phyloP scores from a whole-genome alignment of 2,329 filamentous ascomycete genomes.

The Hypoxylon sp. region DNA sequence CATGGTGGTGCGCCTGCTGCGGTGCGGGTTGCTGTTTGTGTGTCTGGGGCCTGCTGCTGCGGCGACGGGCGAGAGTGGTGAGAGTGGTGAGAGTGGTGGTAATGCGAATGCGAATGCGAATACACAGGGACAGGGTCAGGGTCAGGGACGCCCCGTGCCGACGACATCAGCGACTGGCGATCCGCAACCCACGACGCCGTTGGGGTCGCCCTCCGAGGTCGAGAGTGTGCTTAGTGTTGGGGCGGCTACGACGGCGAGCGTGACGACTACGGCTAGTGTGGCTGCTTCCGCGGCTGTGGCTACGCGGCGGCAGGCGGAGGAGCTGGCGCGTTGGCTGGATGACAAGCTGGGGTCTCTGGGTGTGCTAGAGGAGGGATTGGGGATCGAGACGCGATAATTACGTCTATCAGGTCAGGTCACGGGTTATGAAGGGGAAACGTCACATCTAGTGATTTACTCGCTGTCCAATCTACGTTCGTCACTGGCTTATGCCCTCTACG shows the following conservation, averaged over 20 bases:
- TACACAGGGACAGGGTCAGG: constrained; percentile 28
- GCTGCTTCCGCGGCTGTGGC: constrained; percentile 58
- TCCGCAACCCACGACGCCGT: constrained; percentile 45
- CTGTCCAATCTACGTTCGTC: too few species aligned
- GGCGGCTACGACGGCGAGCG: constrained; percentile 55
- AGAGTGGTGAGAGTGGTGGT: too few species aligned
- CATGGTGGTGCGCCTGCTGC: constrained; percentile 65
- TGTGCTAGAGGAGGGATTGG: constrained; percentile 60
- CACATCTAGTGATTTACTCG: too few species aligned
- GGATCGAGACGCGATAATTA: constrained; percentile 41
- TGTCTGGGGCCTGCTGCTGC: constrained; percentile 60
- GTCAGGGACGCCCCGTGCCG: constrained; percentile 37
- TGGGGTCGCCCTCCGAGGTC: constrained; percentile 54
- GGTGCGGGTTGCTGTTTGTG: constrained; percentile 69
- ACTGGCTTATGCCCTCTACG: too few species aligned
- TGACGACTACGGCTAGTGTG: constrained; percentile 48
- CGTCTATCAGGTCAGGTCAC: too few species aligned
- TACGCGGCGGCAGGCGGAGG: constrained; percentile 65
- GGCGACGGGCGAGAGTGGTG: neutral
- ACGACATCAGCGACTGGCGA: constrained; percentile 31
- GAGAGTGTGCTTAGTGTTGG: constrained; percentile 58
- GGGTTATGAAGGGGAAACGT: too few species aligned
- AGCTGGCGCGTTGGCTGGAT: constrained; percentile 67
- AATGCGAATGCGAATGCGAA: constrained; percentile 13
- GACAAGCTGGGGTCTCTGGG: constrained; percentile 63